A percentile compares a stretch with the other conserved stretches of the same genome.
Evolutionary conservation across 179 eudicot species (phyloP).

Genomic region (Pouteria campechiana): DNA sequence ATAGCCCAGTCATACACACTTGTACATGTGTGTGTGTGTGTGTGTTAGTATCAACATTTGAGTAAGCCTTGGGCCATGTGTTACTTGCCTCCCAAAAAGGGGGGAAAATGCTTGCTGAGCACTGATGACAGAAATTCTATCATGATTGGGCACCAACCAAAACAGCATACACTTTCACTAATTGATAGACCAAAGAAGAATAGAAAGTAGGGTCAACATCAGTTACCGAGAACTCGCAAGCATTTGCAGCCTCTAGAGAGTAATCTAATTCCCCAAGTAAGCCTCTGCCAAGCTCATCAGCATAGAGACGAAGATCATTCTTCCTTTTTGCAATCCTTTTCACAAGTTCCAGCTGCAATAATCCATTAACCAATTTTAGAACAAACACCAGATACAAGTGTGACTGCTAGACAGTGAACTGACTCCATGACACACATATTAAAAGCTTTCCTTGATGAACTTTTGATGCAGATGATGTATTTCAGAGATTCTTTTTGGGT

Average conservation of each 20-base stretch:
- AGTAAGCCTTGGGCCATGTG: neutral
- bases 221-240: slow-evolving; percentile 59
- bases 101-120: neutral
- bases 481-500: too few relatives aligned
- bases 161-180: neutral
- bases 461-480: too few relatives aligned
- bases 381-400: too few relatives aligned
- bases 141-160: neutral
- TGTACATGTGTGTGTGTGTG: too few relatives aligned
- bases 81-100: neutral
- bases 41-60: too few relatives aligned
- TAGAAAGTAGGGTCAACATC: neutral
- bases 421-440: too few relatives aligned
- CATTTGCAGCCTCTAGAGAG: slow-evolving; percentile 87
- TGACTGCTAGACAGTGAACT: too few relatives aligned
- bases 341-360: slow-evolving; percentile 68
- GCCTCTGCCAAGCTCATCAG: slow-evolving; percentile 98
- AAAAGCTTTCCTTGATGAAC: too few relatives aligned
- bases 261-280: slow-evolving; percentile 93
- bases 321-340: slow-evolving; percentile 68
- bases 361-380: slow-evolving; percentile 19
- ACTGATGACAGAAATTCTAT: neutral
- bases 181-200: neutral
- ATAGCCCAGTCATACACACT: too few relatives aligned
- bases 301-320: slow-evolving; percentile 81